These are phyloP conservation scores for Coniferiporia weirii DNA, from an alignment of 1,284 basidiomycete genomes.

Conservation along the genomic window DNA sequence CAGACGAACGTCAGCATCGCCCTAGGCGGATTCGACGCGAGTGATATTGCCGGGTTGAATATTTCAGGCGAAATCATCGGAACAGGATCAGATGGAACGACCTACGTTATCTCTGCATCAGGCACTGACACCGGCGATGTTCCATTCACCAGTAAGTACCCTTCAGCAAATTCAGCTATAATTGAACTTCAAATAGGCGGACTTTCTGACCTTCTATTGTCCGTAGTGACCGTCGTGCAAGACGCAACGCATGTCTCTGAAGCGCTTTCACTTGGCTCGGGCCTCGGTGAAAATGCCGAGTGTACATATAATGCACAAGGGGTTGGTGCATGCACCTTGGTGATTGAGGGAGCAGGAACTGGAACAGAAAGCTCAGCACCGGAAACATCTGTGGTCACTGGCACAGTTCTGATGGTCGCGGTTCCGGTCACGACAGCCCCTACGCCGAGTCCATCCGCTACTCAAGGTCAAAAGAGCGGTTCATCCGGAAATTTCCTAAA, in stretches of 20 bases:
- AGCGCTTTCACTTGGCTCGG: neutral
- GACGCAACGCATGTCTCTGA: conserved; percentile 14
- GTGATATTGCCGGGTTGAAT: neutral
- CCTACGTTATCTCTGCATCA: conserved; percentile 10
- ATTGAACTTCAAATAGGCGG: neutral
- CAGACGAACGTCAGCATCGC: conserved; percentile 3
- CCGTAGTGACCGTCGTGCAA: conserved; percentile 12
- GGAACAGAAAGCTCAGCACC: neutral
- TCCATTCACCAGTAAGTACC: conserved; percentile 9
- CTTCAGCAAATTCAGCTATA: neutral
- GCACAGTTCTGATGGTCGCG: neutral
- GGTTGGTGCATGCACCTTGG: conserved; percentile 1
- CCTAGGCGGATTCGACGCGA: neutral
- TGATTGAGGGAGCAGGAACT: neutral
- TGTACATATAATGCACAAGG: conserved; percentile 3
- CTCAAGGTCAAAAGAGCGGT: too few relatives aligned
- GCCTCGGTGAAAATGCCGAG: neutral
- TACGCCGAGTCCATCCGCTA: neutral
- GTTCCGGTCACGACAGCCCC: conserved; percentile 5
- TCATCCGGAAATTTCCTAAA: too few relatives aligned
- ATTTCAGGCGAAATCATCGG: conserved; percentile 3
- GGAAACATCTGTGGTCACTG: neutral
- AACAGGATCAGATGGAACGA: conserved; percentile 15
- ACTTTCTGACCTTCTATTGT: neutral
- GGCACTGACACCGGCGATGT: conserved; percentile 1